These are phyloP conservation scores for Begonia fuchsioides DNA, from an alignment of 306 rosid genomes.

Conservation along the genomic window DNA sequence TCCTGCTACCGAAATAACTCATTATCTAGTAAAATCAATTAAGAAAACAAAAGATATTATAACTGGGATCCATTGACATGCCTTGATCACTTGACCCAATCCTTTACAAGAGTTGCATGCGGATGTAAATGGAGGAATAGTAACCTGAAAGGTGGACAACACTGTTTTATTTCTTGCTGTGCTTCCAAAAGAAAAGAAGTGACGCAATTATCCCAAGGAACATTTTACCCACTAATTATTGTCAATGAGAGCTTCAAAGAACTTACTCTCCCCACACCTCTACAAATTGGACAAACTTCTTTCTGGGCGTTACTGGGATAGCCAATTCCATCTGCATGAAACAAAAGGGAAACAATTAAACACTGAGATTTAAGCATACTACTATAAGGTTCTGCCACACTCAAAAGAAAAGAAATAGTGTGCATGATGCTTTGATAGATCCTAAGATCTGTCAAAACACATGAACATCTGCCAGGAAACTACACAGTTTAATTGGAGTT, in stretches of 20 bases:
- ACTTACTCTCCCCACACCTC: constrained; percentile 96
- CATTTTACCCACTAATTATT: constrained; percentile 11
- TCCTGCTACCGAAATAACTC: constrained; percentile 31
- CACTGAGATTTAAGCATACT: constrained; percentile 3
- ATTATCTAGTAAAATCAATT: too few relatives aligned
- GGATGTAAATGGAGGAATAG: constrained; percentile 88
- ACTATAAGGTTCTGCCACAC: not conserved
- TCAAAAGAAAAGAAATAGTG: too few relatives aligned
- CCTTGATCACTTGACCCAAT: constrained; percentile 65
- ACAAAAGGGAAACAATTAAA: constrained; percentile 10
- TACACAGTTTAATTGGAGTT: too few relatives aligned
- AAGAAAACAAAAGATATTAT: not conserved
- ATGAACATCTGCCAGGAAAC: not conserved
- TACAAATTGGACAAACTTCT: constrained; percentile 69
- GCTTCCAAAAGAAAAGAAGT: not conserved
- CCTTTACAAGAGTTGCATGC: constrained; percentile 84
- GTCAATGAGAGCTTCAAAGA: constrained; percentile 18
- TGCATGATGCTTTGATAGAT: too few relatives aligned
- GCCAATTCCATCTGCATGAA: constrained; percentile 64
- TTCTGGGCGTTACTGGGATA: constrained; percentile 50
- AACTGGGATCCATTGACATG: constrained; percentile 13
- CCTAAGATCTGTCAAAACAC: not conserved
- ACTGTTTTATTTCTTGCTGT: too few relatives aligned
- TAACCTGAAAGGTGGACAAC: constrained; percentile 39
- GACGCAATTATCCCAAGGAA: constrained; percentile 1